Evolutionary conservation across 257 asterid species (phyloP).

Genomic region (Rubia yunnanensis): DNA sequence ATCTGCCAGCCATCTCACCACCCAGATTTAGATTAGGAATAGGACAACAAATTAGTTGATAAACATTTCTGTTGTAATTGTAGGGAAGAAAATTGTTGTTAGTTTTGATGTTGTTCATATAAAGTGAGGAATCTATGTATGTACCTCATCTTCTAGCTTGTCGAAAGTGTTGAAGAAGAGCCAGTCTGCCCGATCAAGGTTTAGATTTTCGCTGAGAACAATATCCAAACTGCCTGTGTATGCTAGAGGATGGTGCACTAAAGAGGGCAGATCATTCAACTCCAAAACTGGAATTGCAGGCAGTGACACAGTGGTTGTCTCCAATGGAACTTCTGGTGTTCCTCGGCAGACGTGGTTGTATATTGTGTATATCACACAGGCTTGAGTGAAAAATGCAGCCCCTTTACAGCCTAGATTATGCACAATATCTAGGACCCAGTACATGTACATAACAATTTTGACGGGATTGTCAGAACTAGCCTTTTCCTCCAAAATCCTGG

Average conservation of each 20-base stretch:
- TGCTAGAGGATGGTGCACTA: slow-evolving; percentile 11
- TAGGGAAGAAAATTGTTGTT: too few relatives aligned
- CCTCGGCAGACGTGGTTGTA: slow-evolving; percentile 32
- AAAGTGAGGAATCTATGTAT: too few relatives aligned
- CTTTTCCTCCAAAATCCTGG: slow-evolving; percentile 14
- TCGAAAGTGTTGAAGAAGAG: slow-evolving; percentile 56
- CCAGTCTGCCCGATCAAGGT: slow-evolving; percentile 51
- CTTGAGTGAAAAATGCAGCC: slow-evolving; percentile 36
- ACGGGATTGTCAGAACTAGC: slow-evolving; percentile 3
- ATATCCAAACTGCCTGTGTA: slow-evolving; percentile 10
- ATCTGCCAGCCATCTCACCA: too few relatives aligned
- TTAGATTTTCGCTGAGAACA: slow-evolving; percentile 15
- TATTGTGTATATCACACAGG: slow-evolving; percentile 24
- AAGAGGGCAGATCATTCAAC: slow-evolving; percentile 32
- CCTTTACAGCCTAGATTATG: slow-evolving; percentile 19
- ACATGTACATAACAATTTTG: slow-evolving; percentile 12
- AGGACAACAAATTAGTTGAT: neutral
- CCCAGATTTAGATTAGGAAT: too few relatives aligned
- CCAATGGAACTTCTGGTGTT: slow-evolving; percentile 15
- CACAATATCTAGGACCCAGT: slow-evolving; percentile 19
- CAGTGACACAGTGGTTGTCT: slow-evolving; percentile 12
- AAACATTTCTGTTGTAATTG: neutral
- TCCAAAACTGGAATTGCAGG: slow-evolving; percentile 33
- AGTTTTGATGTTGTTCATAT: neutral
- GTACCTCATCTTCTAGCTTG: slow-evolving; percentile 45